Percentiles rank a stretch among this genome's conserved stretches.
Conservation (phyloP, 1,284 basidiomycete genomes). For the Takashimella koratensis region DNA sequence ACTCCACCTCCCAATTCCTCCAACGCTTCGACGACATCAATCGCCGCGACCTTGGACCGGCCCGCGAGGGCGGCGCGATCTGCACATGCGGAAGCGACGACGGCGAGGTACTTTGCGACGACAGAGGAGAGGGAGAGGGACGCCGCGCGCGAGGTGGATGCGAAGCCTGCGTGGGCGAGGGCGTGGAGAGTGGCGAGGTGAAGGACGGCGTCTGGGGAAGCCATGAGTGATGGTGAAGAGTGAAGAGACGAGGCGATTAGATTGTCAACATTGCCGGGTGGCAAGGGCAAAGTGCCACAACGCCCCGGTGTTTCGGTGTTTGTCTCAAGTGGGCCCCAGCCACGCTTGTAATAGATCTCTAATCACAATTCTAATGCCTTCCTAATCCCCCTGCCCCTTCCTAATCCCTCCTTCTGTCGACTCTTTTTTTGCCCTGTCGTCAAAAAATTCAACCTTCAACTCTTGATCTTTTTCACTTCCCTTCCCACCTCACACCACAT, state of each 20-base stretch:
- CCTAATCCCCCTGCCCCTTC: neutral
- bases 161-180: constrained; percentile 40
- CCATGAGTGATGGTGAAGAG: constrained; percentile 9
- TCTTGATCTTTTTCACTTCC: neutral
- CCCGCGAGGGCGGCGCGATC: constrained; percentile 39
- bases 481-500: constrained; percentile 5
- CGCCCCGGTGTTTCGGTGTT: constrained; percentile 4
- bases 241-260: too few relatives aligned
- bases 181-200: constrained; percentile 42
- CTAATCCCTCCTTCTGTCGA: too few relatives aligned
- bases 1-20: constrained; percentile 37
- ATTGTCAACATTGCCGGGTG: too few relatives aligned
- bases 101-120: constrained; percentile 31
- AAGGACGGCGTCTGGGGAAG: constrained; percentile 40
- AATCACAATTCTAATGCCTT: neutral
- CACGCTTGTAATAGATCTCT: neutral
- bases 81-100: constrained; percentile 34
- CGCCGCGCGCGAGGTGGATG: constrained; percentile 41
- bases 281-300: constrained; percentile 3
- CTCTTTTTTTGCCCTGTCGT: constrained; percentile 6
- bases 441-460: constrained; percentile 3
- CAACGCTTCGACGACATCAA: constrained; percentile 38
- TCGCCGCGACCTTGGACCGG: constrained; percentile 35
- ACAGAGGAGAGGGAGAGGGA: constrained; percentile 36
- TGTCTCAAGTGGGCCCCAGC: neutral